Conservation (phyloP, 139 green algal genomes). For the Pleodorina starrii region DNA sequence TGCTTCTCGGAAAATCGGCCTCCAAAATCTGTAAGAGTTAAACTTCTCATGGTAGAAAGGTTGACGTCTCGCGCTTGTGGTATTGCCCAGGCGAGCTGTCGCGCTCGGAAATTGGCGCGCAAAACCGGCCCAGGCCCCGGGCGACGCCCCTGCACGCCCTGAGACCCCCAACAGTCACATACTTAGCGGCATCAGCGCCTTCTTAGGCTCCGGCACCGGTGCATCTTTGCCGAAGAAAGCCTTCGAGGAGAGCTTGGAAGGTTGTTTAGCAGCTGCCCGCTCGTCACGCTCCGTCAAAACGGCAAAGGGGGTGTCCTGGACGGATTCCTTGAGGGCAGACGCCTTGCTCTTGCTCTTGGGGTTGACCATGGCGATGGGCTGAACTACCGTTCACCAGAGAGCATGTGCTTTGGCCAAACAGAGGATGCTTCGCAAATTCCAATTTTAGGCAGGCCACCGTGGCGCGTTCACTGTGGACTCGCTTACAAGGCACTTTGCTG, state of each 20-base stretch:
- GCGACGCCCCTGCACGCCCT: no score
- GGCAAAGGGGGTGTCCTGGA: not conserved
- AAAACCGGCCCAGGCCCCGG: no score
- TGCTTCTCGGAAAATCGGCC: no score
- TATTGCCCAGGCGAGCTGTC: no score
- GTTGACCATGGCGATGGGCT: not conserved
- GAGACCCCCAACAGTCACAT: no score
- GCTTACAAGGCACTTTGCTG: no score
- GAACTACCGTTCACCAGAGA: not conserved
- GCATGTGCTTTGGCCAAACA: not conserved
- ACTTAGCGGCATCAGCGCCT: constrained; percentile 11
- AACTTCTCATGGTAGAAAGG: no score
- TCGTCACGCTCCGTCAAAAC: constrained; percentile 6
- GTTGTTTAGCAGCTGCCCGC: not conserved
- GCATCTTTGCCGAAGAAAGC: constrained; percentile 12
- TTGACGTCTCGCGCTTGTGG: no score
- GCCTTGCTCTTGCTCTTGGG: not conserved
- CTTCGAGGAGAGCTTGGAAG: not conserved
- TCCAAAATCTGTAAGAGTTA: no score
- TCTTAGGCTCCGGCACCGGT: not conserved
- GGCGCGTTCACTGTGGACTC: no score
- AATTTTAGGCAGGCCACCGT: no score
- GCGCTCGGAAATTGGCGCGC: not conserved
- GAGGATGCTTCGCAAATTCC: no score
- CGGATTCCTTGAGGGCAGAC: not conserved